phyloP scores from a whole-genome alignment of 2,329 filamentous ascomycete species.

The Lecanicillium sp. region DNA sequence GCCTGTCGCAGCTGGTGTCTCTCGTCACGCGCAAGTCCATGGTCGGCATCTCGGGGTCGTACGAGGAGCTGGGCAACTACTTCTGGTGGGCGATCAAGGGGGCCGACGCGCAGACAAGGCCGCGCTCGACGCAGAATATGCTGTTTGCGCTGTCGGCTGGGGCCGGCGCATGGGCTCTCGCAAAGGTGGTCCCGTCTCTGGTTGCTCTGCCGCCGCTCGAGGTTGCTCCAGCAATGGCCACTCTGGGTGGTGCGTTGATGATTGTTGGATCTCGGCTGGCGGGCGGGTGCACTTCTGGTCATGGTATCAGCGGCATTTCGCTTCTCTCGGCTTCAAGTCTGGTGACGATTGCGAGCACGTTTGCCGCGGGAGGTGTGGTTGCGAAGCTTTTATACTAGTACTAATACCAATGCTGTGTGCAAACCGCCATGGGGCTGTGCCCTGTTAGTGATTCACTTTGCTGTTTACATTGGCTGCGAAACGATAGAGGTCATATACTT shows the following conservation, averaged over 20 bases:
- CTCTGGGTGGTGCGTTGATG: constrained; percentile 49
- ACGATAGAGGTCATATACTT: too few relatives aligned
- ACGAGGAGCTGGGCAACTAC: constrained; percentile 51
- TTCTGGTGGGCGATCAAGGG: constrained; percentile 36
- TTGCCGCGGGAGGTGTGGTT: constrained; percentile 37
- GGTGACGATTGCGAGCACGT: constrained; percentile 51
- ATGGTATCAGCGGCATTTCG: constrained; percentile 62
- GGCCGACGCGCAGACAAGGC: constrained; percentile 11
- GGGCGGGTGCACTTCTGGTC: constrained; percentile 61
- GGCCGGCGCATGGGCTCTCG: constrained; percentile 34
- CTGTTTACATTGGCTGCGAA: too few relatives aligned
- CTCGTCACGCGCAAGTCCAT: constrained; percentile 43
- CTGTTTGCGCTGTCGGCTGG: constrained; percentile 46
- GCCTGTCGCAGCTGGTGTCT: constrained; percentile 48
- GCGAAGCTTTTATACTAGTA: constrained; percentile 13
- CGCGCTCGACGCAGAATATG: constrained; percentile 31
- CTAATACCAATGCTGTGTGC: too few relatives aligned
- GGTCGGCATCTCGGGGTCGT: constrained; percentile 54
- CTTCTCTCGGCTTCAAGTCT: constrained; percentile 54
- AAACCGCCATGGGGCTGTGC: too few relatives aligned
- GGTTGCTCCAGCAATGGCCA: constrained; percentile 30
- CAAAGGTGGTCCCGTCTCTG: constrained; percentile 23
- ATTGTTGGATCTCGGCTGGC: constrained; percentile 53
- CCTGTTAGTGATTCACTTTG: too few relatives aligned
- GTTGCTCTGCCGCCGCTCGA: constrained; percentile 17